These are phyloP conservation scores for Claviceps capensis DNA, from an alignment of 2,329 filamentous ascomycete species.

Conservation along the genomic window DNA sequence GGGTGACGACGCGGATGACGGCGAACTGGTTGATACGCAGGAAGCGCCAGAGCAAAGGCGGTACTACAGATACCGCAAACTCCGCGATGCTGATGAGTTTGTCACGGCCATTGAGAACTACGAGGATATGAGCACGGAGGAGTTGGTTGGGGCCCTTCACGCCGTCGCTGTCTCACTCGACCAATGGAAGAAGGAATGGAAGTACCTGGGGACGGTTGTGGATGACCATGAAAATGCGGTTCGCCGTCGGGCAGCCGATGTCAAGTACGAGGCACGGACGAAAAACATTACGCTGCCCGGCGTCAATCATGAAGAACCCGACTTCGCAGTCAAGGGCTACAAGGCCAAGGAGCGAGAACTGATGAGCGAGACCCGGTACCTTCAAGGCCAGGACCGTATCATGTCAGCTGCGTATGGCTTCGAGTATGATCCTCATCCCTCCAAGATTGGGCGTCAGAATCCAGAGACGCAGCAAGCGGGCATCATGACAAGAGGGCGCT, in stretches of 20 bases:
- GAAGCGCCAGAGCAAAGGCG: slow-evolving; percentile 16
- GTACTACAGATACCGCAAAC: slow-evolving; percentile 33
- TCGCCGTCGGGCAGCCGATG: slow-evolving; percentile 34
- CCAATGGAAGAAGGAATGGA: slow-evolving; percentile 42
- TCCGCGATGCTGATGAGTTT: slow-evolving; percentile 37
- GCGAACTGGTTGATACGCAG: slow-evolving; percentile 22
- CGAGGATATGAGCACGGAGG: slow-evolving; percentile 32
- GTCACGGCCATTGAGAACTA: slow-evolving; percentile 33
- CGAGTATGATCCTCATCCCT: slow-evolving; percentile 44
- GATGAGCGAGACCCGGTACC: slow-evolving; percentile 30
- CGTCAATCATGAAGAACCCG: slow-evolving; percentile 33
- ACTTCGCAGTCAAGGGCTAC: slow-evolving; percentile 41
- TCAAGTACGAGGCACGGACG: slow-evolving; percentile 31
- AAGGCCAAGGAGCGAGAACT: slow-evolving; percentile 31
- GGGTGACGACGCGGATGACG: slow-evolving; percentile 23
- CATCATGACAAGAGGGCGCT: slow-evolving; percentile 35
- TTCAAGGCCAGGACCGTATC: slow-evolving; percentile 40
- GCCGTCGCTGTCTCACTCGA: slow-evolving; percentile 31
- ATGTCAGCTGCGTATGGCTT: slow-evolving; percentile 48
- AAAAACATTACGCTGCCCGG: slow-evolving; percentile 25
- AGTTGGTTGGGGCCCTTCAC: slow-evolving; percentile 31
- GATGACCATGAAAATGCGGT: slow-evolving; percentile 45
- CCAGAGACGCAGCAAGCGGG: slow-evolving; percentile 38
- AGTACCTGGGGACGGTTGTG: slow-evolving; percentile 33
- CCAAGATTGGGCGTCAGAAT: slow-evolving; percentile 45